Evolutionary conservation across 352 stramenopile genomes (phyloP).

Genomic region (Phytopythium mirpurense): DNA sequence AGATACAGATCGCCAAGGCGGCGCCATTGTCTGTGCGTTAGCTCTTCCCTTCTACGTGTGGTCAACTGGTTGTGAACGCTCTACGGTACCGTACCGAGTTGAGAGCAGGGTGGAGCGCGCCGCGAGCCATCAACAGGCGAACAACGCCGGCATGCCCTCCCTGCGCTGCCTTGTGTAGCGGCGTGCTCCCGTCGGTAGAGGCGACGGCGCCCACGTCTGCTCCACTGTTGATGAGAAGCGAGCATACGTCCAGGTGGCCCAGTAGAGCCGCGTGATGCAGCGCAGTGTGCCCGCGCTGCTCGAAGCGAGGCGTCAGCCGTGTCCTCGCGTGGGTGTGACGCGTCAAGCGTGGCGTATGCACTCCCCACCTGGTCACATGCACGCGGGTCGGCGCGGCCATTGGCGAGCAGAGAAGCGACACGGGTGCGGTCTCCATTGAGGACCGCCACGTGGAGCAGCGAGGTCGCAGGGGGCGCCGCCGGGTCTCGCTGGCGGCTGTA

Average conservation of each 20-base stretch:
- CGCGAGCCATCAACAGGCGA: constrained; percentile 18
- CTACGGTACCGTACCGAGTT: constrained; percentile 30
- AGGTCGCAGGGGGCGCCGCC: constrained; percentile 12
- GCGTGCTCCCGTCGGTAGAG: constrained; percentile 11
- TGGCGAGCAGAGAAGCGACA: constrained; percentile 12
- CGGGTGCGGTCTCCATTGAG: constrained; percentile 21
- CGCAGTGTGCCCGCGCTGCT: constrained; percentile 20
- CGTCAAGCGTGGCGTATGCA: background rate
- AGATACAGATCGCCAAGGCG: no score
- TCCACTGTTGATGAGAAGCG: constrained; percentile 18
- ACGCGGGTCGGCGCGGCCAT: constrained; percentile 2
- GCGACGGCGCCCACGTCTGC: constrained; percentile 15
- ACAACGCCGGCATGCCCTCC: constrained; percentile 16
- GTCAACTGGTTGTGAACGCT: no score
- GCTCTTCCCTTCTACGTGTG: no score
- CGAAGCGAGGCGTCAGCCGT: background rate
- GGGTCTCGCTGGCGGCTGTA: constrained; percentile 21
- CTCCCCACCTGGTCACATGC: constrained; percentile 22
- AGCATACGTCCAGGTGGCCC: constrained; percentile 19
- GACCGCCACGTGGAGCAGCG: constrained; percentile 23
- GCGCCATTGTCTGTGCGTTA: no score
- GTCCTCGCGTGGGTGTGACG: no score
- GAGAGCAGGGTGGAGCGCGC: constrained; percentile 9
- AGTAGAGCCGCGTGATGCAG: constrained; percentile 36
- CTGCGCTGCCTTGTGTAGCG: constrained; percentile 40